Evolutionary conservation across 495 filamentous ascomycete species (phyloP).

Genomic region (Penicillium goetzii): DNA sequence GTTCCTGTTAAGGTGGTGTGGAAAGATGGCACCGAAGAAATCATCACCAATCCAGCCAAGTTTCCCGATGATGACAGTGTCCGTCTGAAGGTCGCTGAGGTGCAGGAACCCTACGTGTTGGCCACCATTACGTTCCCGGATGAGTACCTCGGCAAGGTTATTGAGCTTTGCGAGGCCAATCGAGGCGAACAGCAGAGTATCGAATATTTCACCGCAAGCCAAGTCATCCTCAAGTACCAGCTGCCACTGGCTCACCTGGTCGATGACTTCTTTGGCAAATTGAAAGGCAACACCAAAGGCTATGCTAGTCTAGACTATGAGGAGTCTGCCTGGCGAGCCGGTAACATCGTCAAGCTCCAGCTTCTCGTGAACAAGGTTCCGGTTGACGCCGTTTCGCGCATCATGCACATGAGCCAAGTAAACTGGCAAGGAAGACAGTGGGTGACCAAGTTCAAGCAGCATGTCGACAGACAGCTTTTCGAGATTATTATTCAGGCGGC

Average conservation of each 20-base stretch:
- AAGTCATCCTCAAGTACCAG: constrained; percentile 94
- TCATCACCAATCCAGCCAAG: constrained; percentile 81
- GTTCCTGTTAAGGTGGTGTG: constrained; percentile 88
- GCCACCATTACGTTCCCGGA: constrained; percentile 91
- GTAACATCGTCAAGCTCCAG: constrained; percentile 86
- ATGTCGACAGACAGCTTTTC: constrained; percentile 94
- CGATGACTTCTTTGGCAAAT: constrained; percentile 95
- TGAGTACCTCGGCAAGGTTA: constrained; percentile 90
- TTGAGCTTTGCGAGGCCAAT: constrained; percentile 91
- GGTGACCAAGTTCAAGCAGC: constrained; percentile 97
- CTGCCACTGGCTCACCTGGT: constrained; percentile 86
- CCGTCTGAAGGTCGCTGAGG: constrained; percentile 59
- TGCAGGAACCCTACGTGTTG: constrained; percentile 85
- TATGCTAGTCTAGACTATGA: constrained; percentile 93
- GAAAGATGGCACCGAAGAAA: constrained; percentile 68
- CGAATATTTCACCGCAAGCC: constrained; percentile 89
- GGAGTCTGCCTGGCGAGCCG: constrained; percentile 83
- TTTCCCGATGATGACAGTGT: constrained; percentile 77
- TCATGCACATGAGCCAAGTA: constrained; percentile 81
- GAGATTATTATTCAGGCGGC: constrained; percentile 95
- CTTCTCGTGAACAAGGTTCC: constrained; percentile 90
- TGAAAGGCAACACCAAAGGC: constrained; percentile 85
- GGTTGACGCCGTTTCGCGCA: constrained; percentile 90
- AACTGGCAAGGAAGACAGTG: constrained; percentile 77
- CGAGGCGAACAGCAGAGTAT: constrained; percentile 84